phyloP scores from a whole-genome alignment of 2,329 filamentous ascomycete species.

The Chaetomium strumarium region DNA sequence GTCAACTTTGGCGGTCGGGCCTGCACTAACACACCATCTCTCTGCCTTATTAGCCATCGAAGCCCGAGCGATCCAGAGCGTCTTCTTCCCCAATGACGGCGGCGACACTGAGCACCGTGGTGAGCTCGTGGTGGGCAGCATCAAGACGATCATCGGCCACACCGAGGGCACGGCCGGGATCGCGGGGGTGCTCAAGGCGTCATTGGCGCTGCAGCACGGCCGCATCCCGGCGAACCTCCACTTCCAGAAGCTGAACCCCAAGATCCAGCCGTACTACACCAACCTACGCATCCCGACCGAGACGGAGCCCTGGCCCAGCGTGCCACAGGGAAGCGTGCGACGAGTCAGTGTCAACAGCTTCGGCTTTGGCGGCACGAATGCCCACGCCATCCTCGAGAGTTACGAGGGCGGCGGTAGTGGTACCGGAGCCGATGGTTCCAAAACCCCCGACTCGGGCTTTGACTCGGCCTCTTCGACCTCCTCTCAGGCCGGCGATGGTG shows the following conservation, averaged over 20 bases:
- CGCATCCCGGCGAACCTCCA: slow-evolving; percentile 25
- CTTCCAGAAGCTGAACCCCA: slow-evolving; percentile 22
- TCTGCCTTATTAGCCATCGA: too few relatives aligned
- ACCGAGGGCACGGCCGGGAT: slow-evolving; percentile 23
- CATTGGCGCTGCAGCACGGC: slow-evolving; percentile 28
- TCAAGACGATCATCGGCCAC: slow-evolving; percentile 33
- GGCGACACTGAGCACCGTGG: too few relatives aligned
- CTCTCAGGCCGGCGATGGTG: too few relatives aligned
- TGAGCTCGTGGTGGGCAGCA: neutral
- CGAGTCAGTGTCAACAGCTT: slow-evolving; percentile 18
- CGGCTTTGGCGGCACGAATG: slow-evolving; percentile 19
- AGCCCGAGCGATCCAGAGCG: too few relatives aligned
- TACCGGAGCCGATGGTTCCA: too few relatives aligned
- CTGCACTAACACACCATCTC: too few relatives aligned
- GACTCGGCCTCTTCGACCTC: neutral
- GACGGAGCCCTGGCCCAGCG: too few relatives aligned
- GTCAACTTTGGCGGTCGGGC: too few relatives aligned
- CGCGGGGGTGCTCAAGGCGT: slow-evolving; percentile 29
- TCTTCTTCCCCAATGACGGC: too few relatives aligned
- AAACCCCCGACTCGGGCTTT: neutral
- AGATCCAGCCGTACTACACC: slow-evolving; percentile 9
- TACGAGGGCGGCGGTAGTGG: too few relatives aligned
- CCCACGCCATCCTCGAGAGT: slow-evolving; percentile 14
- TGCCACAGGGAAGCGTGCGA: neutral
- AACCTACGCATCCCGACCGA: slow-evolving; percentile 18